phyloP scores from a whole-genome alignment of 2,329 filamentous ascomycete species.

The Pseudodiploospora longispora region DNA sequence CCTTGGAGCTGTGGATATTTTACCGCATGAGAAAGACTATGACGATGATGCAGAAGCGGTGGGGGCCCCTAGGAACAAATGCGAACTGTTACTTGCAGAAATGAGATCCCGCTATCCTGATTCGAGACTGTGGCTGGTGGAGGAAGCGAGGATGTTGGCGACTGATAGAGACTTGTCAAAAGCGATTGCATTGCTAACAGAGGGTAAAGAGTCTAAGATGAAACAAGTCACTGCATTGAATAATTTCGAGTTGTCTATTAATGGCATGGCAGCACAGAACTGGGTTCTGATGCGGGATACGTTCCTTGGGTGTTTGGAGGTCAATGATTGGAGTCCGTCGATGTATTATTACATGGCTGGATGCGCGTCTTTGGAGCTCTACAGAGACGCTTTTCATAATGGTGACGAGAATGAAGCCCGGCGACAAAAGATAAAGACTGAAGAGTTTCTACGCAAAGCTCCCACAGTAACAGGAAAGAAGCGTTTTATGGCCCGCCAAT shows the following conservation, averaged over 20 bases:
- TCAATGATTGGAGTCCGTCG: conserved; percentile 86
- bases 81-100: conserved; percentile 56
- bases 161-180: conserved; percentile 57
- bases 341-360: conserved; percentile 88
- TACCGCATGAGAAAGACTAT: conserved; percentile 52
- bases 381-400: conserved; percentile 49
- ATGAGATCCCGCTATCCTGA: conserved; percentile 76
- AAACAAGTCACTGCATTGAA: conserved; percentile 82
- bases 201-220: conserved; percentile 59
- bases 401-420: conserved; percentile 36
- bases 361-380: conserved; percentile 69
- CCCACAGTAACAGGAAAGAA: conserved; percentile 74
- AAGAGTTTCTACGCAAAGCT: conserved; percentile 62
- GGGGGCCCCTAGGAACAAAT: conserved; percentile 64
- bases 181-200: conserved; percentile 57
- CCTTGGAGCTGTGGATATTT: conserved; percentile 79
- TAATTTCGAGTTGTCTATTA: conserved; percentile 75
- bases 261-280: conserved; percentile 69
- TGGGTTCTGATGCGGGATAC: conserved; percentile 66
- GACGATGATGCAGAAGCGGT: conserved; percentile 49
- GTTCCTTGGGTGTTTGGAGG: conserved; percentile 66
- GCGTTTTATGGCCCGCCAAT: conserved; percentile 77
- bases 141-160: conserved; percentile 72
- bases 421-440: conserved; percentile 54
- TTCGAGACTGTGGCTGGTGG: conserved; percentile 77